These are phyloP conservation scores for Jamesozyma lodderae DNA, from an alignment of 805 yeast species.

Conservation along the genomic window DNA sequence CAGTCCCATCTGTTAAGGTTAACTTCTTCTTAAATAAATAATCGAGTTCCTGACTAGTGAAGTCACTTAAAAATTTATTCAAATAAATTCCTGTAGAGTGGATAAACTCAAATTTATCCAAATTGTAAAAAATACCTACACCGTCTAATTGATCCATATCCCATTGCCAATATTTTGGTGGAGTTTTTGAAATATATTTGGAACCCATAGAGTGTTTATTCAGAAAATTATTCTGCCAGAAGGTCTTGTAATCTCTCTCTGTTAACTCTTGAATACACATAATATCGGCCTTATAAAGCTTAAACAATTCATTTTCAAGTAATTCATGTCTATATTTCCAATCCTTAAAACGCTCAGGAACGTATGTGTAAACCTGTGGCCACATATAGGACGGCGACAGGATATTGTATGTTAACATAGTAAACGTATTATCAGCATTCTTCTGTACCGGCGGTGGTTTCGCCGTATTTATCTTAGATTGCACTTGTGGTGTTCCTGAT, in stretches of 20 bases:
- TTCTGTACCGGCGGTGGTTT: not conserved
- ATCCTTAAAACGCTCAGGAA: constrained; percentile 37
- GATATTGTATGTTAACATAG: constrained; percentile 38
- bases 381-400: constrained; percentile 51
- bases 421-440: constrained; percentile 14
- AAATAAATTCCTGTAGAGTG: constrained; percentile 31
- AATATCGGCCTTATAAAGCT: constrained; percentile 38
- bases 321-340: constrained; percentile 43
- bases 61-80: constrained; percentile 25
- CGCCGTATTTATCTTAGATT: no score
- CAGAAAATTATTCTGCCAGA: constrained; percentile 32
- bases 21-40: constrained; percentile 19
- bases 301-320: constrained; percentile 31
- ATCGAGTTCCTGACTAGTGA: constrained; percentile 21
- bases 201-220: constrained; percentile 36
- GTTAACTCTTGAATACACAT: constrained; percentile 56
- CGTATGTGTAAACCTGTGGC: constrained; percentile 46
- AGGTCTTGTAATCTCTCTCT: constrained; percentile 30
- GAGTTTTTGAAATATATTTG: constrained; percentile 40
- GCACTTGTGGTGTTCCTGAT: no score
- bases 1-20: constrained; percentile 26
- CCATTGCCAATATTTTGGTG: constrained; percentile 45
- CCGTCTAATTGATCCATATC: constrained; percentile 47
- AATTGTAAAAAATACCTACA: constrained; percentile 45
- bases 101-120: constrained; percentile 37